Evolutionary conservation across 1,284 basidiomycete species (phyloP), one percentile per base, ranked within the genome.

Genomic region (Ustilago vetiveriae): DNA sequence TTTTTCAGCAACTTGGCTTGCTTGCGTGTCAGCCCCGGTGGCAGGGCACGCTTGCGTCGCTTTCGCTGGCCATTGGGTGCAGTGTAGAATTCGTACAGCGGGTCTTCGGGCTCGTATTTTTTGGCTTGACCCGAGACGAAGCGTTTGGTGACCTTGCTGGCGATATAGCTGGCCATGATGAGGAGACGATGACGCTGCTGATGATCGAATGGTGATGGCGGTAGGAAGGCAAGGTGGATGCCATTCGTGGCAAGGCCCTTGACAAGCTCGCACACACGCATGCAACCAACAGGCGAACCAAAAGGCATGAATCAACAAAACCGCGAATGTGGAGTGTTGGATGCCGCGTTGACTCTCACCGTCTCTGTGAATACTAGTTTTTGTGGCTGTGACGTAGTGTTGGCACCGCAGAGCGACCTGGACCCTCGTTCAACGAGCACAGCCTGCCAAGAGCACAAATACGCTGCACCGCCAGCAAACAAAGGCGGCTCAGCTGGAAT

Each of bases 21-120:
- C 27, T 89, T 86, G 27, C 85, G 82, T 0, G 91, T 90, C 4
- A 96, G 86, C 0, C 92, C 93, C 8, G 88, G 88, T 0, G 92
- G 92, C 0, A 89, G 82, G 6, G 86, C 86, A 47, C 91, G 86
- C 57, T 89, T 89, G 75, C 88, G 85, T 37, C 88, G 86, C 75
- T 87, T 88, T 75, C 87, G 84, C 75, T 87, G 88, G 5, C 92
- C 91, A 39, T 85, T 85, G 9, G 85, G 82, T 68, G 90, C 88
- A 1, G 85, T 86, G 77, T 90, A 90, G 17, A 85, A 85, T 80
- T 93, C 90, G 82, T 94, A 94, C 27, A 90, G 83, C 0, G 92
- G 92, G 80, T 94, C 92, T 17, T 74, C 68, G 22, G 75, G 74
- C 49, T 78, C 72, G 65, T 72, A 78, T 39, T 58, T 48, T 39